These are phyloP conservation scores for Capsicum chinense DNA, from an alignment of 257 asterid genomes.

Conservation along the genomic window DNA sequence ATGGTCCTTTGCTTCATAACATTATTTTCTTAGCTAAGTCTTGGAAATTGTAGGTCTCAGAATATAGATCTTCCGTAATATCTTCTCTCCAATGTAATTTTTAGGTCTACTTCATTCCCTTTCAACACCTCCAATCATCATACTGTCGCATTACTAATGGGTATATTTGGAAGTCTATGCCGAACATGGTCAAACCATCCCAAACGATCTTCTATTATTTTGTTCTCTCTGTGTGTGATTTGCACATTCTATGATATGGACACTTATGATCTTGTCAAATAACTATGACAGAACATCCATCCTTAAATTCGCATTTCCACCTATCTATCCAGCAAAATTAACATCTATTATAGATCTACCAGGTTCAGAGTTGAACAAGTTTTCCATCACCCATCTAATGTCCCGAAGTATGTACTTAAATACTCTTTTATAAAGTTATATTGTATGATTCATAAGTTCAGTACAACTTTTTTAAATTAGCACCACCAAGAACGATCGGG, in stretches of 20 bases:
- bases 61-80: not conserved
- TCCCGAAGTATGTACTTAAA: too few relatives aligned
- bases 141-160: not conserved
- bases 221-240: not conserved
- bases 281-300: too few relatives aligned
- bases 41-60: not conserved
- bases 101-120: not conserved
- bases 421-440: too few relatives aligned
- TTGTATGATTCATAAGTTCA: too few relatives aligned
- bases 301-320: too few relatives aligned
- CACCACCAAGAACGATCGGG: too few relatives aligned
- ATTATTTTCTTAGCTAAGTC: not conserved
- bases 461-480: too few relatives aligned
- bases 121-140: conserved; percentile 4
- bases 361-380: too few relatives aligned
- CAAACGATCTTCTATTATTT: not conserved
- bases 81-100: not conserved
- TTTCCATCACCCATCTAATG: too few relatives aligned
- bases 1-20: not conserved
- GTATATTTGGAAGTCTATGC: not conserved
- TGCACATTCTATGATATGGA: not conserved
- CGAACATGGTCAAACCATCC: not conserved
- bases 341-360: not conserved
- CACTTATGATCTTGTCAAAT: too few relatives aligned
- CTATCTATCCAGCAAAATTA: too few relatives aligned